Conservation (phyloP, 2,329 filamentous ascomycete genomes). For the Aspergillus ruber region DNA sequence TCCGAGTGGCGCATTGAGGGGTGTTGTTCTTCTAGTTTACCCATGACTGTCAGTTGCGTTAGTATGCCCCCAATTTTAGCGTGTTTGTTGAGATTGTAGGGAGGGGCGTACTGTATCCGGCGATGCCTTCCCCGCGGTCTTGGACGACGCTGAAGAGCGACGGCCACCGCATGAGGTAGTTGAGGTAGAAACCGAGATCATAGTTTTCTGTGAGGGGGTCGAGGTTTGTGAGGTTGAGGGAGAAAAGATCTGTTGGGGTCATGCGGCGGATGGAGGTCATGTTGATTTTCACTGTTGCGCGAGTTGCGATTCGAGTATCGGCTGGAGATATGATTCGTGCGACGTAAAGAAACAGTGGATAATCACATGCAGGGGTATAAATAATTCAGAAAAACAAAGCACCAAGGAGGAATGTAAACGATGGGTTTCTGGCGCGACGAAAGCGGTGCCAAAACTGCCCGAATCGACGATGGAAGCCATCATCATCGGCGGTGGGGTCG, state of each 20-base stretch:
- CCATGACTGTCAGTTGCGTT: slow-evolving; percentile 63
- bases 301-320: no score
- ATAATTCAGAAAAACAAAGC: no score
- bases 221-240: slow-evolving; percentile 89
- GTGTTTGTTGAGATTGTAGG: not conserved
- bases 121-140: slow-evolving; percentile 76
- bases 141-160: slow-evolving; percentile 89
- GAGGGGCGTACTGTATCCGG: slow-evolving; percentile 74
- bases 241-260: slow-evolving; percentile 74
- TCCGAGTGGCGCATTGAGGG: slow-evolving; percentile 66
- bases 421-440: no score
- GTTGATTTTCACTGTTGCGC: slow-evolving; percentile 8
- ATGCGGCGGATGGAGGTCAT: slow-evolving; percentile 88
- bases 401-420: no score
- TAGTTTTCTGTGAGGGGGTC: slow-evolving; percentile 98
- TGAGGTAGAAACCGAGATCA: slow-evolving; percentile 88
- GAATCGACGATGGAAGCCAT: not conserved
- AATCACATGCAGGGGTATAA: no score
- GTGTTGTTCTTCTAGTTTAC: slow-evolving; percentile 86
- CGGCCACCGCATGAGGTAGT: slow-evolving; percentile 94
- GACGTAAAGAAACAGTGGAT: not conserved
- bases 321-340: not conserved
- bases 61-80: not conserved
- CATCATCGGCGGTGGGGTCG: not conserved
- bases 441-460: no score